Base-by-base conservation (phyloP, 768 basidiomycete species). In the Mycena chlorophos region DNA sequence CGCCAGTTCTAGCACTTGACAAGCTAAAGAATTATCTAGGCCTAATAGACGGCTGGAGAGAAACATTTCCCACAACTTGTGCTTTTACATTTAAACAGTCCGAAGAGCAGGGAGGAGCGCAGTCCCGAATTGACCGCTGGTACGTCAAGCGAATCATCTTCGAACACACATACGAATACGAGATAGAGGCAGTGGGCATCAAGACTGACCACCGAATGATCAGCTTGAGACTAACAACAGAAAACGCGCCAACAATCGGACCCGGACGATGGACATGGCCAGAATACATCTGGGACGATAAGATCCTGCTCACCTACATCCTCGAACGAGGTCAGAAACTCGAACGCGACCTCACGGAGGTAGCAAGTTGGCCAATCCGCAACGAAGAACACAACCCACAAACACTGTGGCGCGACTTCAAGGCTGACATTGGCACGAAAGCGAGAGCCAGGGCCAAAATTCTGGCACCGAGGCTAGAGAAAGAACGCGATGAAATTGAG, bases 61-160 rank as follows among this genome's bases (percentile, higher is more conserved):
- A 46, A 0, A 59, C 58, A 5, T 56, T 64, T 64, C 69, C 70
- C 0, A 40, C 52, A 0, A 54, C 27, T 1, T 56, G 34, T n/a
- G 52, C n/a, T 5, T 76, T 63, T 51, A 71, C 76, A 2, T 75
- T 60, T 63, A 20, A 38, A 0, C 66, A 68, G 40, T 8, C 19
- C 23, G 43, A 30, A 39, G 27, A 42, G 29, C n/a, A 57, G 49
- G 28, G 30, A 6, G 55, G 26, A 1, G 40, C 56, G 19, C 63
- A 69, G 19, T 74, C 73, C 0, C 49, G 73, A 3, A 67, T 77
- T 5, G 72, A 77, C 58, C 42, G 73, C 16, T 72, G 76, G 29
- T 75, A 76, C 40, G 28, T 66, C 1, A 63, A 56, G 3, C 26
- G 58, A 0, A 22, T 43, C 3, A 14, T 67, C 0, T 39, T 58